A percentile compares a stretch with the other conserved stretches of the same genome.
Conservation (phyloP, 2,329 filamentous ascomycete species). For the Leptographium procerum region DNA sequence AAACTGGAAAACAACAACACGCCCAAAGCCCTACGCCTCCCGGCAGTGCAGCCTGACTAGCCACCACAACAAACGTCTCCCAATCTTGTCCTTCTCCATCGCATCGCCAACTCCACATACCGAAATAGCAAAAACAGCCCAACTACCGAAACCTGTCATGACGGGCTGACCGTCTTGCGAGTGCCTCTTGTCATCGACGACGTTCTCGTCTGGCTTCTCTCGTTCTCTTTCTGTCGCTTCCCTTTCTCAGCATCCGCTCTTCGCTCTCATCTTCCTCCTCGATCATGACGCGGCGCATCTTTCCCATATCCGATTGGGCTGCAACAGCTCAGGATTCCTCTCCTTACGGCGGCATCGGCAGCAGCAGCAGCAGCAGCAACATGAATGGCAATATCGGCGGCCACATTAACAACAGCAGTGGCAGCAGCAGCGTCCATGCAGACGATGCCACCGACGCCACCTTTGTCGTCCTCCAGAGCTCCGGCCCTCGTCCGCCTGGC, state of each 20-base stretch:
- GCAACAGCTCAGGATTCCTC: slow-evolving; percentile 24
- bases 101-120: background rate
- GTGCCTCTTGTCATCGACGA: background rate
- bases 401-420: background rate
- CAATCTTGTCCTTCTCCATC: background rate
- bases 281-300: slow-evolving; percentile 23
- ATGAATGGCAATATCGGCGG: background rate
- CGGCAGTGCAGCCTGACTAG: background rate
- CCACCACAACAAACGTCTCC: background rate
- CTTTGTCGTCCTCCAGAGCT: background rate
- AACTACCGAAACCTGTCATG: background rate
- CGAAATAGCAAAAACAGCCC: background rate
- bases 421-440: background rate
- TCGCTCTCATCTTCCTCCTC: background rate
- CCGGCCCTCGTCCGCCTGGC: too few relatives aligned
- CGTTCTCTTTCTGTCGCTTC: background rate
- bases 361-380: background rate
- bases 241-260: background rate
- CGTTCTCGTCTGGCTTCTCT: background rate
- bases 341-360: background rate
- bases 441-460: background rate
- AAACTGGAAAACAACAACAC: background rate
- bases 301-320: slow-evolving; percentile 30
- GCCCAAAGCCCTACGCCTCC: background rate
- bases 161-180: background rate